Evolutionary conservation across 2,329 filamentous ascomycete genomes (phyloP).

Genomic region (Cladosporium sp.): DNA sequence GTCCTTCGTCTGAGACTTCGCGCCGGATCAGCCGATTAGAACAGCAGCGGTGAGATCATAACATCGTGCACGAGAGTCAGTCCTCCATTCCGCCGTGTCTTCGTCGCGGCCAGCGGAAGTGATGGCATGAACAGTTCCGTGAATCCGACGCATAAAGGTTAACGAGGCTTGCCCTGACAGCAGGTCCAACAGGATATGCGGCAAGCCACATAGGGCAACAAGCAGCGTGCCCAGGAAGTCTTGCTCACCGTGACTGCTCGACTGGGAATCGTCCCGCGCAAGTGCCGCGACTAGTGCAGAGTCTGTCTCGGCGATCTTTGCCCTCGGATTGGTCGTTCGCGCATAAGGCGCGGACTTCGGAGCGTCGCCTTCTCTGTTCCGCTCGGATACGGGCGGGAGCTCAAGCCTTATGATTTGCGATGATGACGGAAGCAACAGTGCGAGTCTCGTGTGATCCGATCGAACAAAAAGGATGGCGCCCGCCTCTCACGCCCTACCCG

Average conservation of each 20-base stretch:
- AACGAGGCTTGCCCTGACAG: neutral
- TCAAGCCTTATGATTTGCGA: neutral
- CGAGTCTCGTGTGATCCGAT: neutral
- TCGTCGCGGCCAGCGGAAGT: neutral
- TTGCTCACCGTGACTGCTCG: neutral
- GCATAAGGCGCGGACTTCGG: neutral
- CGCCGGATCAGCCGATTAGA: neutral
- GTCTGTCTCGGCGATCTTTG: neutral
- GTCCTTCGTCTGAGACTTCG: neutral
- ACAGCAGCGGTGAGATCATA: neutral
- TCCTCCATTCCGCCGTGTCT: too few relatives aligned
- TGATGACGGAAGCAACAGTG: constrained; percentile 7
- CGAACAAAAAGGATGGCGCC: constrained; percentile 5
- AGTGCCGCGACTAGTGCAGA: neutral
- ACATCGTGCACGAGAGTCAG: neutral
- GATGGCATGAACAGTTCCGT: neutral
- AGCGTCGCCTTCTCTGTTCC: neutral
- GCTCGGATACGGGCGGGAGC: neutral
- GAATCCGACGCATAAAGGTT: neutral
- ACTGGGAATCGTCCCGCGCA: neutral
- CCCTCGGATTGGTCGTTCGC: neutral
- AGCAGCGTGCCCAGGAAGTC: neutral
- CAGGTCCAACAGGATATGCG: neutral
- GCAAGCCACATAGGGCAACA: neutral
- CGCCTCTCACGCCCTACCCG: neutral